Base-by-base conservation (phyloP, 2,329 filamentous ascomycete genomes). In the Pestalotiopsis sp. region DNA sequence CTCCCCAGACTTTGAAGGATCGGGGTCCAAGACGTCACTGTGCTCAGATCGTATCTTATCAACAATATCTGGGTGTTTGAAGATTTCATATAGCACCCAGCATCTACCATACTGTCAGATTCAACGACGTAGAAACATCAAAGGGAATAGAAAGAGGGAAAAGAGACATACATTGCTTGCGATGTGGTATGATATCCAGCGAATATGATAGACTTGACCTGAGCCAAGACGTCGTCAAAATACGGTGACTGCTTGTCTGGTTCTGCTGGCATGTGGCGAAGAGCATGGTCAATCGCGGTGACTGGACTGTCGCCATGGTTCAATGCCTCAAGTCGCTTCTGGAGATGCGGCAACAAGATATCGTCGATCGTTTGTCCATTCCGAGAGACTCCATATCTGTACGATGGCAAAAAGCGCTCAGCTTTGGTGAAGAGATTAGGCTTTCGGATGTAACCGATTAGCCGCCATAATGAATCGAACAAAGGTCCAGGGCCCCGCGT, bases 161-260 rank as follows among this genome's bases (percentile, higher is more conserved):
- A 31, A n/a, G 2, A 13, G 14, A n/a, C 70, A 7, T 68, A 71
- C 70, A 70, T 45, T 4, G 67, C 61, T 65, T 71, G 69, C 1
- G 67, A 65, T 25, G 70, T 71, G 12, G 70, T 71, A n/a, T 71
- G 41, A 49, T 71, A 65, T 3, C 70, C 70, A 14, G 70, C 70
- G 2, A 66, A 25, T 3, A 72, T 52, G 13, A 72, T 69, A 0
- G 71, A 20, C 14, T 65, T 67, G 1, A 72, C 31, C 3, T 72
- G 66, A 0, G 68, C 68, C 13, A 67, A 2, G 9, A 71, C 63
- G 49, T 57, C 55, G 12, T 71, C 68, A 12, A 68, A 55, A 25
- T 71, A 67, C 11, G 11, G 7, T 4, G 6, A 14, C 2, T 14
- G 66, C 38, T 27, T n/a, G 17, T 1, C 9, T 31, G 31, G 7